phyloP scores from a whole-genome alignment of 2,329 filamentous ascomycete species.

The Rugonectria rugulosa region DNA sequence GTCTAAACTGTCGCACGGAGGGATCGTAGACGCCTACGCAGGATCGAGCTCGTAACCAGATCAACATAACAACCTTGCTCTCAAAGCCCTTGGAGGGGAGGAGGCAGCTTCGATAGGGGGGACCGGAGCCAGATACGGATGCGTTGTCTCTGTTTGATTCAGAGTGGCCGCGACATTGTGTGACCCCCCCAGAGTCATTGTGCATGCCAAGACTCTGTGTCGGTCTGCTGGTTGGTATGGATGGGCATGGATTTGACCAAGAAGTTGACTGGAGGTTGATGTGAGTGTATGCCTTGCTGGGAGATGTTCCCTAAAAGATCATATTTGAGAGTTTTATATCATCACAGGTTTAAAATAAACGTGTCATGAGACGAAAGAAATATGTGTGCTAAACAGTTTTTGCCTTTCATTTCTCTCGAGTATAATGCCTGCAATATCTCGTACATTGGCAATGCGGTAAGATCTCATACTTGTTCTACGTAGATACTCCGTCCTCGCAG shows the following conservation, averaged over 20 bases:
- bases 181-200: background rate
- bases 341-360: too few species aligned
- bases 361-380: too few species aligned
- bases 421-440: conserved; percentile 7
- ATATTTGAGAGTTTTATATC: too few species aligned
- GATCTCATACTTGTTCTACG: background rate
- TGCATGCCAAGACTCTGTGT: too few species aligned
- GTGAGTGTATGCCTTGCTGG: too few species aligned
- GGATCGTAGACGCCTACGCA: background rate
- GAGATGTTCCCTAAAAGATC: too few species aligned
- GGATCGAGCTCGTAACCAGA: background rate
- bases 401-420: conserved; percentile 1
- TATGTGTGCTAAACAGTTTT: too few species aligned
- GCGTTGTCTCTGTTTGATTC: conserved; percentile 1
- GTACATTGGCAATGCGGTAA: background rate
- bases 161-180: background rate
- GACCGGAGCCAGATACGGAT: background rate
- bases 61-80: background rate
- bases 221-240: too few species aligned
- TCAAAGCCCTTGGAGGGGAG: background rate
- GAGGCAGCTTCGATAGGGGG: background rate
- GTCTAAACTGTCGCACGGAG: background rate
- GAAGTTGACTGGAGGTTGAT: too few species aligned
- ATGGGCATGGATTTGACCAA: too few species aligned
- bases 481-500: background rate